Conservation (phyloP, 108 stramenopile species). For the Skeletonema grethae region DNA sequence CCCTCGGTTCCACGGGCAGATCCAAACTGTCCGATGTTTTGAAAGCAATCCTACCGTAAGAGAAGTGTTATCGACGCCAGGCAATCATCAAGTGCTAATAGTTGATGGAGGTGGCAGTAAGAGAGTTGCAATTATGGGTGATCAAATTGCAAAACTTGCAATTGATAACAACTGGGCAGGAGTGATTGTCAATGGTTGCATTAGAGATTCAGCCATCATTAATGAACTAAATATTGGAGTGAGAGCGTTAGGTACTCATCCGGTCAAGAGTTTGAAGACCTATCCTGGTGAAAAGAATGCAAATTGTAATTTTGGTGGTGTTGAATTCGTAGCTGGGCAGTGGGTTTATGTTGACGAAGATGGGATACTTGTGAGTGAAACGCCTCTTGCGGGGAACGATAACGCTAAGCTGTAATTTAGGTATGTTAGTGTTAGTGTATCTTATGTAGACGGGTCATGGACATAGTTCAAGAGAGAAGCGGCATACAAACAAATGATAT, state of each 20-base stretch:
- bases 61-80: slow-evolving; percentile 50
- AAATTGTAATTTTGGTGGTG: slow-evolving; percentile 50
- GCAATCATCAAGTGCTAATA: slow-evolving; percentile 57
- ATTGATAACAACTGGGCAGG: slow-evolving; percentile 64
- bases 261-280: slow-evolving; percentile 62
- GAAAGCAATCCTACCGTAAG: slow-evolving; percentile 73
- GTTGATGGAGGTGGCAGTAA: slow-evolving; percentile 71
- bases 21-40: slow-evolving; percentile 72
- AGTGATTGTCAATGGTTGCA: slow-evolving; percentile 71
- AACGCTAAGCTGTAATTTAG: background rate
- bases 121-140: slow-evolving; percentile 70
- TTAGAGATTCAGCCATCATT: slow-evolving; percentile 75
- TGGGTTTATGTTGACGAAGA: slow-evolving; percentile 60
- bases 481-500: background rate
- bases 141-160: slow-evolving; percentile 61
- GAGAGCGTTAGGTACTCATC: slow-evolving; percentile 69
- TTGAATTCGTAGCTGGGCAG: slow-evolving; percentile 55
- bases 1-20: slow-evolving; percentile 53
- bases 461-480: background rate
- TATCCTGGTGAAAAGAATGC: slow-evolving; percentile 41
- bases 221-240: slow-evolving; percentile 59
- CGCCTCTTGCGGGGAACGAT: slow-evolving; percentile 8
- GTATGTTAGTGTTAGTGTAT: background rate
- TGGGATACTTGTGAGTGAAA: slow-evolving; percentile 47
- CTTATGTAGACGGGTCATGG: background rate